Evolutionary conservation across 495 filamentous ascomycete species (phyloP), one percentile per base, ranked within the genome.

Genomic region (Neurospora sp.): DNA sequence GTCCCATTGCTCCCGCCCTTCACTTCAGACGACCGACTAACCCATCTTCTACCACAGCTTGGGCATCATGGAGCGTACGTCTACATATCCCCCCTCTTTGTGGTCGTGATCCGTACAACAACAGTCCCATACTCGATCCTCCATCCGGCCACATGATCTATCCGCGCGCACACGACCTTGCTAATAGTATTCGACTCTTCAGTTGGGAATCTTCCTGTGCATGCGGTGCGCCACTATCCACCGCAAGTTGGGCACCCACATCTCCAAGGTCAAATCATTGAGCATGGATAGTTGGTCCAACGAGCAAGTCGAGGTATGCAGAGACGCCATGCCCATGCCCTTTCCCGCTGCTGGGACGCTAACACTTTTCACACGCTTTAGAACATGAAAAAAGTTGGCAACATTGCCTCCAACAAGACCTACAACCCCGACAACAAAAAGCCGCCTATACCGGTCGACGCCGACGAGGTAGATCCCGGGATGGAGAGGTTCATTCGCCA

Each of bases 61-160:
- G 96, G 96, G 94, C 96, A 82, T 97, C 94, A 87, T 99, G 96
- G 95, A 98, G 92, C 82, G 94, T 97, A 91, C 82, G 93, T 89
- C 39, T 42, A 71, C 71, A 44, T 27, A 38, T 39, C 42, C n/a
- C n/a, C 44, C 72, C 14, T 71, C 8, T 18, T 70, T 46, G 69
- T 41, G 54, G 62, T 38, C n/a, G 44, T 41, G 75, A 49, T 66
- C 42, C 69, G 49, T 31, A 60, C 23, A 60, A 60, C 11, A 27
- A 12, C 23, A 27, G 10, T 20, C 4, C 49, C 23, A 6, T 27
- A 12, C 49, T 11, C 49, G 23, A 27, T 60, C 5, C 10, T 60
- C 49, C 23, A 11, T 60, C 49, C 49, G 27, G 54, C 54, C 54
- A 62, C 54, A 62, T 62, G 23, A 62, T 37, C 73, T 72, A 20